phyloP scores from a whole-genome alignment of 1,139 yeast species.

The Scheffersomyces parashehatae region DNA sequence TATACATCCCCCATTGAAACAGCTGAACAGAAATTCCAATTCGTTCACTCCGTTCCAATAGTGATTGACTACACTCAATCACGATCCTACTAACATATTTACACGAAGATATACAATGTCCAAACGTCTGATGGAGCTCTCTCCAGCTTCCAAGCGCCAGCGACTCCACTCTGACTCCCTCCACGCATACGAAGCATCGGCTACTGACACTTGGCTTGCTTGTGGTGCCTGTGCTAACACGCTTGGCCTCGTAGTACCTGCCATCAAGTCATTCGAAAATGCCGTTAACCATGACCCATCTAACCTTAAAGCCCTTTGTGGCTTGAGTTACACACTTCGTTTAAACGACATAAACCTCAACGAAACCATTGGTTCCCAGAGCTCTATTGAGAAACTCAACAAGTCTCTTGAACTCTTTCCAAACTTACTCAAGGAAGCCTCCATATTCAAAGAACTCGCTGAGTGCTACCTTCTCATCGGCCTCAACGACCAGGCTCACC shows the following conservation, averaged over 20 bases:
- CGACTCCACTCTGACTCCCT: constrained; percentile 2
- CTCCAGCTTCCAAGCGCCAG: constrained; percentile 3
- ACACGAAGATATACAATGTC: no score
- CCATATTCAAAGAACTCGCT: constrained; percentile 48
- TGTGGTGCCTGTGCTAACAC: constrained; percentile 53
- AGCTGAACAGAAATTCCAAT: no score
- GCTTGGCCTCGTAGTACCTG: constrained; percentile 40
- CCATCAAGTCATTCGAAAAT: constrained; percentile 47
- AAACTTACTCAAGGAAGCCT: constrained; percentile 32
- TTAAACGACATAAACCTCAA: constrained; percentile 35
- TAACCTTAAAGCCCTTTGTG: constrained; percentile 41
- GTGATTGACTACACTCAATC: no score
- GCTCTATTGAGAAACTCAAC: constrained; percentile 44
- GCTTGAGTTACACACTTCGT: constrained; percentile 42
- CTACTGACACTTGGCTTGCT: constrained; percentile 49
- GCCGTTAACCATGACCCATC: constrained; percentile 48
- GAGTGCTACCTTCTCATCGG: constrained; percentile 50
- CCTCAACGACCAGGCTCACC: constrained; percentile 53
- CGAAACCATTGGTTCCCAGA: constrained; percentile 42
- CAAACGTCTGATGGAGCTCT: not conserved
- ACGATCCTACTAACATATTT: no score
- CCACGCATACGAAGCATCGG: constrained; percentile 20
- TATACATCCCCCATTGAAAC: no score
- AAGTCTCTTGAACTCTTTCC: constrained; percentile 37
- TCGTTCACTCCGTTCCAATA: no score